Evolutionary conservation across 164 flowering plant genomes (phyloP).

Genomic region (Liriodendron chinense): DNA sequence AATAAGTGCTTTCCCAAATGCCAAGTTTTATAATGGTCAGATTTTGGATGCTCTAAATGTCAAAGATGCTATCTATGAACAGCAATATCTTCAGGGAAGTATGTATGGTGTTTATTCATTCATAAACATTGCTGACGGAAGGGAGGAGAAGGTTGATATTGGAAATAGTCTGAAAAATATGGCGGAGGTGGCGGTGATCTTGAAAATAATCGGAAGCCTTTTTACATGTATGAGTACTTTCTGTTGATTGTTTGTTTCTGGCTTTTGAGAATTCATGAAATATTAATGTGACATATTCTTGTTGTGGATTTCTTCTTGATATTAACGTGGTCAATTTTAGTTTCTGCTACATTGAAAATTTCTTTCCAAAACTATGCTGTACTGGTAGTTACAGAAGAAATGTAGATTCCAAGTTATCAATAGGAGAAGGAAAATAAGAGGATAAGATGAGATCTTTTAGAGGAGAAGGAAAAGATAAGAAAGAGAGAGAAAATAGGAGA

Average conservation of each 20-base stretch:
- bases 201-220: conserved; percentile 26
- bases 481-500: too few species aligned
- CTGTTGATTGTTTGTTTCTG: neutral
- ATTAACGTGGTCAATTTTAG: neutral
- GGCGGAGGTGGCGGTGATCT: conserved; percentile 36
- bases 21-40: conserved; percentile 29
- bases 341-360: neutral
- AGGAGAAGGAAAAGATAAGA: too few species aligned
- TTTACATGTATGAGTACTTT: conserved; percentile 27
- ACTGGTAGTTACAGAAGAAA: too few species aligned
- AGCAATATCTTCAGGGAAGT: conserved; percentile 26
- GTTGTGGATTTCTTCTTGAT: neutral
- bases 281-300: neutral
- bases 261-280: neutral
- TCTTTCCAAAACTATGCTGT: neutral
- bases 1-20: conserved; percentile 45
- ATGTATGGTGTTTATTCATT: conserved; percentile 52
- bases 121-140: conserved; percentile 27
- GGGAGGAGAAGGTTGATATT: conserved; percentile 19
- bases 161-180: conserved; percentile 31
- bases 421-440: too few species aligned
- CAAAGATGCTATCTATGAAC: conserved; percentile 13
- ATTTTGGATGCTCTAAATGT: conserved; percentile 37
- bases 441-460: too few species aligned
- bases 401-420: too few species aligned